Evolutionary conservation across 768 basidiomycete genomes (phyloP).

Genomic region (Lentinus tigrinus): DNA sequence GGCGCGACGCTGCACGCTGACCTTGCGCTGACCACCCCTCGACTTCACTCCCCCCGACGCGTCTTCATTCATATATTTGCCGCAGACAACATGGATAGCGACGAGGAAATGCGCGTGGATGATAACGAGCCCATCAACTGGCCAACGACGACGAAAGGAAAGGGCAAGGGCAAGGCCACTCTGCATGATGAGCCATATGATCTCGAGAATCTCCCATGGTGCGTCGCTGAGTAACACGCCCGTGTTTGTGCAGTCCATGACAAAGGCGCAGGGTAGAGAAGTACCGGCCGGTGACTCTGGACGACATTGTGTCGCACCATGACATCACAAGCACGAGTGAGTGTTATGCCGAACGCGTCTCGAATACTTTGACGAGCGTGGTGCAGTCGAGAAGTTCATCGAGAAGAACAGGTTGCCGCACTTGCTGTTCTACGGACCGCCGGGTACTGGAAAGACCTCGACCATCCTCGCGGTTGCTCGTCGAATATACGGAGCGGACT

Average conservation of each 20-base stretch:
- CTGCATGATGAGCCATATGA: conserved; percentile 38
- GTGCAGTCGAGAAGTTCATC: conserved; percentile 91
- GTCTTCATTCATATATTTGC: background rate
- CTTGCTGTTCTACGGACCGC: conserved; percentile 95
- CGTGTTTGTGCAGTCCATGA: background rate
- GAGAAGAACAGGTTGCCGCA: conserved; percentile 93
- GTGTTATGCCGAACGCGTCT: conserved; percentile 27
- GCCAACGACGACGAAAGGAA: conserved; percentile 34
- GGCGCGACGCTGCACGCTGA: conserved; percentile 5
- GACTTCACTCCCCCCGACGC: background rate
- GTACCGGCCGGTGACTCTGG: conserved; percentile 87
- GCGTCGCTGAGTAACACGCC: conserved; percentile 1
- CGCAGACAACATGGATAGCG: conserved; percentile 48
- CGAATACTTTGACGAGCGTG: background rate
- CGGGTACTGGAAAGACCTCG: conserved; percentile 97
- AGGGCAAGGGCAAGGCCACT: conserved; percentile 71
- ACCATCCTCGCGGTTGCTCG: conserved; percentile 95
- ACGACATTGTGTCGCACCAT: conserved; percentile 95
- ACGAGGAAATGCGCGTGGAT: conserved; percentile 56
- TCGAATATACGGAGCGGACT: conserved; percentile 86
- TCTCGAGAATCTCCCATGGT: conserved; percentile 85
- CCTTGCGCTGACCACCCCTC: background rate
- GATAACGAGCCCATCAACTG: conserved; percentile 35
- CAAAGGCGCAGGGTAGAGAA: conserved; percentile 83
- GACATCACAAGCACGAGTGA: conserved; percentile 93